Evolutionary conservation across 345 rosid species (phyloP).

Genomic region (Durio zibethinus): DNA sequence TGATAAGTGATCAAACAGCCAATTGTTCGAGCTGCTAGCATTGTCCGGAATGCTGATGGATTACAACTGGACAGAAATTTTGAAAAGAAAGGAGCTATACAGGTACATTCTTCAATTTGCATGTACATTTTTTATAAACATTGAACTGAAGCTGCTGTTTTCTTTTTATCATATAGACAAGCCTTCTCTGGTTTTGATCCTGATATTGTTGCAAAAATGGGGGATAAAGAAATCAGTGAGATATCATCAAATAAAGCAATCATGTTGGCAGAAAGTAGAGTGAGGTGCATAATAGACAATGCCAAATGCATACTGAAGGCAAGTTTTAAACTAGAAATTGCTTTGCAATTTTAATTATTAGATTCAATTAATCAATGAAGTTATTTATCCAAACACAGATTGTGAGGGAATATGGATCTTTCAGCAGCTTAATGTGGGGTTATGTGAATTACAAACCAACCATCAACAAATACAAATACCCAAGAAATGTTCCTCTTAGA

Average conservation of each 20-base stretch:
- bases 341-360: no score
- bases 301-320: conserved; percentile 86
- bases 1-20: conserved; percentile 36
- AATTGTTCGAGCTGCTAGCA: conserved; percentile 86
- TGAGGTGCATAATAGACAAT: conserved; percentile 82
- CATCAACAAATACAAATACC: conserved; percentile 60
- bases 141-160: conserved; percentile 1
- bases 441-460: conserved; percentile 73
- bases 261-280: conserved; percentile 75
- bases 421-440: conserved; percentile 86
- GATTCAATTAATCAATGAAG: not conserved
- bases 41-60: conserved; percentile 81
- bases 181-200: conserved; percentile 80
- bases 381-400: conserved; percentile 38
- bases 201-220: conserved; percentile 69
- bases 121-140: not conserved
- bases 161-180: conserved; percentile 42
- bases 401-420: conserved; percentile 72
- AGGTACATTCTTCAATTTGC: conserved; percentile 38
- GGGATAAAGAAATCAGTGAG: conserved; percentile 69
- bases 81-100: conserved; percentile 64
- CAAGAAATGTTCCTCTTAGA: conserved; percentile 80
- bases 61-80: conserved; percentile 87
- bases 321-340: conserved; percentile 20
- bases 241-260: conserved; percentile 71